Percentiles rank a stretch among this genome's conserved stretches.
Conservation (phyloP, 1,284 basidiomycete genomes). For the Schizopora paradoxa region DNA sequence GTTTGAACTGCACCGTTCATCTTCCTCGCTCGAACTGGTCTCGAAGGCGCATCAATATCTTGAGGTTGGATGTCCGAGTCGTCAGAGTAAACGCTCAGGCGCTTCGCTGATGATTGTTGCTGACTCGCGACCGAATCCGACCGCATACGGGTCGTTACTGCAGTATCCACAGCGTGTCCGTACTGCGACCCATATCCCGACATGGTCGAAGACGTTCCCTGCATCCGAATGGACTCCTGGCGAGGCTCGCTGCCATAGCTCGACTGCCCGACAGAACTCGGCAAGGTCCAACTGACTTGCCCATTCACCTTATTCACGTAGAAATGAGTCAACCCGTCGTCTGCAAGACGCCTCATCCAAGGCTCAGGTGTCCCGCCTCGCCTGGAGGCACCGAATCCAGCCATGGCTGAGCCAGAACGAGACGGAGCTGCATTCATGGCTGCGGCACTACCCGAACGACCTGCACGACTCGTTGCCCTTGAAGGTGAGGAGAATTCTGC, state of each 20-base stretch:
- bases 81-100: constrained; percentile 68
- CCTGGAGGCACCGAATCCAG: constrained; percentile 57
- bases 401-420: constrained; percentile 27
- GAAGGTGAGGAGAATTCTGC: constrained; percentile 49
- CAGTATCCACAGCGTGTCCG: constrained; percentile 10
- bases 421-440: constrained; percentile 18
- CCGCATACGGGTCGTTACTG: constrained; percentile 29
- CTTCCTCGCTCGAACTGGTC: constrained; percentile 16
- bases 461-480: constrained; percentile 47
- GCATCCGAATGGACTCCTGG: constrained; percentile 7
- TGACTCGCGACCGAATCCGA: constrained; percentile 34
- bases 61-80: constrained; percentile 68
- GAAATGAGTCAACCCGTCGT: constrained; percentile 81
- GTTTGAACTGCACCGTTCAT: not conserved
- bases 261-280: constrained; percentile 35
- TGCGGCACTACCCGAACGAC: constrained; percentile 33
- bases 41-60: constrained; percentile 31
- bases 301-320: constrained; percentile 74
- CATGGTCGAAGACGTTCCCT: constrained; percentile 9
- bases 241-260: not conserved
- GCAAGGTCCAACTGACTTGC: constrained; percentile 61
- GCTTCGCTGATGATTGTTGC: constrained; percentile 35
- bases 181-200: constrained; percentile 7
- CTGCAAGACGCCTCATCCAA: constrained; percentile 75
- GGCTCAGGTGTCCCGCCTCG: constrained; percentile 64